Base-by-base conservation (phyloP, 2,329 filamentous ascomycete species). In the Cordyceps cateniannulata region DNA sequence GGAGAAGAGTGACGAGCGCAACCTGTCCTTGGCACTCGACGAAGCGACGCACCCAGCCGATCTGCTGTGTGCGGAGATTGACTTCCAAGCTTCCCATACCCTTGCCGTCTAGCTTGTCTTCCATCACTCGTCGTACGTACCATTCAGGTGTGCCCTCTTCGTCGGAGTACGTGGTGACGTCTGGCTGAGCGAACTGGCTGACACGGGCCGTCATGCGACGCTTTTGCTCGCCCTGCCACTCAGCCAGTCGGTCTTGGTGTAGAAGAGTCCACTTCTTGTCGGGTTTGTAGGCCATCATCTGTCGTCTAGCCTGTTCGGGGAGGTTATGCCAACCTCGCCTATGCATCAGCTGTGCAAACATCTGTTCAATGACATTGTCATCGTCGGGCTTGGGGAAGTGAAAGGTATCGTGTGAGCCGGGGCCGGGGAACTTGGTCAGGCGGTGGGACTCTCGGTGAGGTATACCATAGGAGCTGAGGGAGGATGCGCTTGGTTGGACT, bases 201-300 rank as follows among this genome's bases (percentile, higher is more conserved):
- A 89, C 82, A 63, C 88, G 86, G 40, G 88, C 85, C 58, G 90
- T 89, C 68, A 88, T 85, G 66, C 90, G 82, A 67, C 93, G 86
- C 75, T 93, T 96, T 75, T 96, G 91, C 71, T 98, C 93, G 47
- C 92, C 91, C 78, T 98, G 93, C 82, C 88, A 90, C 75, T 98
- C 93, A 7, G 91, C 91, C 67, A 99, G 81, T 64, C 91, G 88
- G 76, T 99, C 95, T 75, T 99, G 93, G 72, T 98, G 89, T 56
- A 99, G 89, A 62, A 99, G 79, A 1, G 92, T 97, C 95, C 95
- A 99, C 76, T 98, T 99, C 81, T 98, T 98, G 65, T 87, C 85
- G 9, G 95, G 85, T 16, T 93, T 91, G 72, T 99, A 98, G 42
- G 92, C 92, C 76, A 95, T 85, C 93, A 99, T 98, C 78, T 98